phyloP scores from a whole-genome alignment of 2,329 filamentous ascomycete species.

The Neofusicoccum laricinum region DNA sequence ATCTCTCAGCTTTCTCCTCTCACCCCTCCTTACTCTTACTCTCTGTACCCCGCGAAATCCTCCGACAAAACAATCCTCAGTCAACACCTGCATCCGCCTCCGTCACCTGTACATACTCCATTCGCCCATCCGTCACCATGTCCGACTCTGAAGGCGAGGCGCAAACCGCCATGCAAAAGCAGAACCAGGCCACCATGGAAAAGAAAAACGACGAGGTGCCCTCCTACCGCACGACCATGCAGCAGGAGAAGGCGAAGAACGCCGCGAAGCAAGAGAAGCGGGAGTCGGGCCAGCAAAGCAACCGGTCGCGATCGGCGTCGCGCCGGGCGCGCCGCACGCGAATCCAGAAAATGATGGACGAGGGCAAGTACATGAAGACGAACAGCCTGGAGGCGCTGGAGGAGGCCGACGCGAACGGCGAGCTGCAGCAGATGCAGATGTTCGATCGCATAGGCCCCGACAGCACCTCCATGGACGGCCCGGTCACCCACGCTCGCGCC shows the following conservation, averaged over 20 bases:
- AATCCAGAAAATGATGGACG: slow-evolving; percentile 42
- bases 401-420: slow-evolving; percentile 51
- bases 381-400: slow-evolving; percentile 48
- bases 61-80: background rate
- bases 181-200: background rate
- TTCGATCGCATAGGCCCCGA: slow-evolving; percentile 57
- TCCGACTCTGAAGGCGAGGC: slow-evolving; percentile 29
- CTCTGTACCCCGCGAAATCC: background rate
- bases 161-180: background rate
- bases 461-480: slow-evolving; percentile 55
- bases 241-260: slow-evolving; percentile 46
- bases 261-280: slow-evolving; percentile 38
- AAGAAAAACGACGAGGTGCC: slow-evolving; percentile 21
- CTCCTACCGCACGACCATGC: slow-evolving; percentile 42
- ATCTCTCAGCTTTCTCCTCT: background rate
- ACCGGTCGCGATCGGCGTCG: slow-evolving; percentile 47
- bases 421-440: slow-evolving; percentile 47
- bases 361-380: slow-evolving; percentile 53
- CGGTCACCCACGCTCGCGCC: slow-evolving; percentile 53
- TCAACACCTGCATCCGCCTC: background rate
- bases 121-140: slow-evolving; percentile 24
- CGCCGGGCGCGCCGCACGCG: slow-evolving; percentile 47
- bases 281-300: slow-evolving; percentile 38
- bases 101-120: background rate
- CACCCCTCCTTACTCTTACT: background rate